Evolutionary conservation across 2,329 filamentous ascomycete species (phyloP).

Genomic region (Colletotrichum scovillei): DNA sequence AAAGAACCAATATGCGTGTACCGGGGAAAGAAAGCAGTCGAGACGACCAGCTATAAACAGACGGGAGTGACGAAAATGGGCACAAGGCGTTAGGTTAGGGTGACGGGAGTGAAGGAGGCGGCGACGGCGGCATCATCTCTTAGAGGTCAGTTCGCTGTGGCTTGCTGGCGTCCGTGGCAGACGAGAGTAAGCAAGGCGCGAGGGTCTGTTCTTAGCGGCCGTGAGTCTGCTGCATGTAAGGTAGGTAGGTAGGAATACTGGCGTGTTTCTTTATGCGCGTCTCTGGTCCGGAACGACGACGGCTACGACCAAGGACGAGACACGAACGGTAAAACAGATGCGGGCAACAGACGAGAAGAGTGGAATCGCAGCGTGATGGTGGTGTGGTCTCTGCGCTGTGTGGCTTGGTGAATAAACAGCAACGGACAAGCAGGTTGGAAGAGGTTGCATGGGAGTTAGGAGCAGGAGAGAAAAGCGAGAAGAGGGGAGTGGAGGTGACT

Average conservation of each 20-base stretch:
- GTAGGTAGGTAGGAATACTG: neutral
- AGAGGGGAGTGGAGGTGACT: neutral
- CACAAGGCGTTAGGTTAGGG: slow-evolving; percentile 5
- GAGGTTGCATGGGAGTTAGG: neutral
- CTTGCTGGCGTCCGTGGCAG: slow-evolving; percentile 17
- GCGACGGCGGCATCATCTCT: slow-evolving; percentile 25
- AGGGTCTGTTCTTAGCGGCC: neutral
- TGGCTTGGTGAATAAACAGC: slow-evolving; percentile 13
- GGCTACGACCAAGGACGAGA: neutral
- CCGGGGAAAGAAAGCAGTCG: neutral
- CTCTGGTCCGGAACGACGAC: neutral
- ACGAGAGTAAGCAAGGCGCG: neutral
- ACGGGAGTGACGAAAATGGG: slow-evolving; percentile 2
- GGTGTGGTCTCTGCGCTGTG: slow-evolving; percentile 26
- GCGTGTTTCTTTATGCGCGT: neutral
- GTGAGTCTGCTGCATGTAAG: neutral
- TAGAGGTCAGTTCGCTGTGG: slow-evolving; percentile 29
- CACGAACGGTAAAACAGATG: slow-evolving; percentile 23
- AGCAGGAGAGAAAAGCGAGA: neutral
- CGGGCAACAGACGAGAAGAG: slow-evolving; percentile 22
- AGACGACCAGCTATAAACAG: neutral
- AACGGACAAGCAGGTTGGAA: neutral
- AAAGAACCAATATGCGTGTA: neutral
- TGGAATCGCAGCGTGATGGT: slow-evolving; percentile 22
- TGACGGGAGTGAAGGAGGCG: slow-evolving; percentile 18